A percentile compares a stretch with the other conserved stretches of the same genome.
Evolutionary conservation across 106 monocot species (phyloP).

Genomic region (Narthecium ossifragum): DNA sequence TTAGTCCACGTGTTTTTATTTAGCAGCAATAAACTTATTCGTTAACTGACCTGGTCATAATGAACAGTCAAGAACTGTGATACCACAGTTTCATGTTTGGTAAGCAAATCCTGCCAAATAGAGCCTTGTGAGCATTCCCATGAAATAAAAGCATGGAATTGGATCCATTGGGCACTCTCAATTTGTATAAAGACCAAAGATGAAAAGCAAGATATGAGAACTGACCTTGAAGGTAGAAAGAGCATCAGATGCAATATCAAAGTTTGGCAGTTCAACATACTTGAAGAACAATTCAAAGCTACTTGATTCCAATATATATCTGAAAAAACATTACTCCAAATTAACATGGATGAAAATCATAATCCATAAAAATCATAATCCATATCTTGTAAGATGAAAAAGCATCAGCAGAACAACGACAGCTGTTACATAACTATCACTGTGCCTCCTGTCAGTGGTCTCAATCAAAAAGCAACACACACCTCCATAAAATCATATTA

Average conservation of each 20-base stretch:
- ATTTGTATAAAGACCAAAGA: not conserved
- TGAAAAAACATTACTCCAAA: constrained; percentile 52
- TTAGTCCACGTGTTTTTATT: no score
- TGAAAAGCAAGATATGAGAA: not conserved
- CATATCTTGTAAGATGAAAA: no score
- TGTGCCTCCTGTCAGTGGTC: no score
- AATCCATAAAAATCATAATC: no score
- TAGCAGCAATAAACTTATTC: no score
- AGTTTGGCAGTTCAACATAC: constrained; percentile 89
- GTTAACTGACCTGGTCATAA: constrained; percentile 63
- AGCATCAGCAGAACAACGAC: no score
- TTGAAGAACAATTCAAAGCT: constrained; percentile 97
- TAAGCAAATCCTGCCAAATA: constrained; percentile 83
- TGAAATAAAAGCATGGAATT: not conserved
- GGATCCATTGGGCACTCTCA: not conserved
- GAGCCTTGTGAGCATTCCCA: constrained; percentile 12
- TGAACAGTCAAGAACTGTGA: constrained; percentile 65
- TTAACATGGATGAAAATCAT: no score
- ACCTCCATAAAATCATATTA: no score
- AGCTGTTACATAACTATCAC: no score
- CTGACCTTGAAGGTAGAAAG: constrained; percentile 93
- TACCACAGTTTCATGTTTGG: constrained; percentile 85
- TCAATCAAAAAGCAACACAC: no score
- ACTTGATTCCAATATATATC: constrained; percentile 61
- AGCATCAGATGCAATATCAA: constrained; percentile 99